phyloP scores from a whole-genome alignment of 768 basidiomycete genomes.

The Auricularia sp. region DNA sequence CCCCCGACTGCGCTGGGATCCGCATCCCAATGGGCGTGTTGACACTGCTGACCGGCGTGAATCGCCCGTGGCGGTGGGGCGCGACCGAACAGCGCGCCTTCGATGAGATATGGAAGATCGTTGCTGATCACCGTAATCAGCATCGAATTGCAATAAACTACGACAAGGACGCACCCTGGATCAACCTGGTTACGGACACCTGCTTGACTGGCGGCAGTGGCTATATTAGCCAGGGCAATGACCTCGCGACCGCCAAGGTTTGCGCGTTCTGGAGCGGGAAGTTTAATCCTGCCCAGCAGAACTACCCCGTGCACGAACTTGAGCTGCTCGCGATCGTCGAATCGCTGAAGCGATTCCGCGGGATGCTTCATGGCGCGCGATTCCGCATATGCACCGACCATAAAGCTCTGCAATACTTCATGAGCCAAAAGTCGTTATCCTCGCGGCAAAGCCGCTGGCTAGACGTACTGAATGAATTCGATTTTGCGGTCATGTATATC shows the following conservation, averaged over 20 bases:
- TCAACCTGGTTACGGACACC: constrained; percentile 8
- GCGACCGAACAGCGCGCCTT: constrained; percentile 12
- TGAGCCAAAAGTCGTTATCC: constrained; percentile 24
- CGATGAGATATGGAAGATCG: constrained; percentile 10
- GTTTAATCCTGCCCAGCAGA: constrained; percentile 27
- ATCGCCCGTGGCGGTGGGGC: constrained; percentile 8
- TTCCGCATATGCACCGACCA: constrained; percentile 26
- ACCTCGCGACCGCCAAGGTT: constrained; percentile 16
- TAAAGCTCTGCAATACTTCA: constrained; percentile 19
- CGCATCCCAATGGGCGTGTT: constrained; percentile 9
- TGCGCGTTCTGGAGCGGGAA: constrained; percentile 29
- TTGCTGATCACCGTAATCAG: neutral
- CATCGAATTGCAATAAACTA: neutral
- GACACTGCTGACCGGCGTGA: constrained; percentile 8
- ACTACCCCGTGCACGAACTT: constrained; percentile 32
- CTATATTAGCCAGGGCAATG: constrained; percentile 17
- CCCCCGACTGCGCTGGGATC: constrained; percentile 10
- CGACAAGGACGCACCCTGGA: neutral
- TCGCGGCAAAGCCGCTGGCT: constrained; percentile 28
- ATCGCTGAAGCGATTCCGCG: constrained; percentile 24
- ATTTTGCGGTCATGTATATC: constrained; percentile 21
- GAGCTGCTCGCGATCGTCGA: constrained; percentile 31
- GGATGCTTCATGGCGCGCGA: constrained; percentile 20
- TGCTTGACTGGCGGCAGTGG: constrained; percentile 11
- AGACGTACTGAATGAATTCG: constrained; percentile 22